Evolutionary conservation across 1,284 basidiomycete genomes (phyloP).

Genomic region (Marasmius tenuissimus): DNA sequence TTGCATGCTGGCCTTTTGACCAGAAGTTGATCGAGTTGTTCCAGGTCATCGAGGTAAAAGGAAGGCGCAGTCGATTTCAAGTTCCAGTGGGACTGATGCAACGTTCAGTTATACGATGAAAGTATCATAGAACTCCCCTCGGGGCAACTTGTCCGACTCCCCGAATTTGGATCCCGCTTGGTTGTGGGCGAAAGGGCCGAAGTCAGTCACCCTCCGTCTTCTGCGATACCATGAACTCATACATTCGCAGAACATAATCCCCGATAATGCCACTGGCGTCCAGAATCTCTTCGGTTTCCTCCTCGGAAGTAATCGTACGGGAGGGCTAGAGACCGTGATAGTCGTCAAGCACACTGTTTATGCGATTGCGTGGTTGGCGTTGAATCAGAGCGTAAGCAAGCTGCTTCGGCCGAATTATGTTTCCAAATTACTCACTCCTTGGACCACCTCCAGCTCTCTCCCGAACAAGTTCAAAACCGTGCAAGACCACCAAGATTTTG

Average conservation of each 20-base stretch:
- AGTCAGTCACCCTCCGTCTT: constrained; percentile 37
- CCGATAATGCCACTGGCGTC: constrained; percentile 45
- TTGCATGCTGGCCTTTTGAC: neutral
- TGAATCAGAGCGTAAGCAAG: constrained; percentile 77
- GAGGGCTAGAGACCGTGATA: constrained; percentile 62
- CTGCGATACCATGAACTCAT: constrained; percentile 9
- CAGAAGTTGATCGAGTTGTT: neutral
- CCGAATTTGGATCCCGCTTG: constrained; percentile 73
- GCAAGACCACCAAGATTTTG: constrained; percentile 76
- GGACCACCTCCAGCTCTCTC: constrained; percentile 51
- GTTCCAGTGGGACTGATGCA: neutral
- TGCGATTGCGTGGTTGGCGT: constrained; percentile 85
- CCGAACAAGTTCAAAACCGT: constrained; percentile 51
- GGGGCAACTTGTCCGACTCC: constrained; percentile 64
- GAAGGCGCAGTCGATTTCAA: neutral
- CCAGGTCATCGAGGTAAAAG: constrained; percentile 35
- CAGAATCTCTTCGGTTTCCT: constrained; percentile 48
- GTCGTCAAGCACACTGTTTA: constrained; percentile 78
- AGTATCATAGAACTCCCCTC: constrained; percentile 63
- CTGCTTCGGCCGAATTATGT: neutral
- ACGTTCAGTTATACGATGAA: constrained; percentile 39
- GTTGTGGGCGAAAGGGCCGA: constrained; percentile 70
- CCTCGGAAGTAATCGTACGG: constrained; percentile 42
- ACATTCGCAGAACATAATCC: constrained; percentile 60
- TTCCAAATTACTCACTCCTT: constrained; percentile 10